Evolutionary conservation across 108 stramenopile genomes (phyloP).

Genomic region (Cyclotella cryptica): DNA sequence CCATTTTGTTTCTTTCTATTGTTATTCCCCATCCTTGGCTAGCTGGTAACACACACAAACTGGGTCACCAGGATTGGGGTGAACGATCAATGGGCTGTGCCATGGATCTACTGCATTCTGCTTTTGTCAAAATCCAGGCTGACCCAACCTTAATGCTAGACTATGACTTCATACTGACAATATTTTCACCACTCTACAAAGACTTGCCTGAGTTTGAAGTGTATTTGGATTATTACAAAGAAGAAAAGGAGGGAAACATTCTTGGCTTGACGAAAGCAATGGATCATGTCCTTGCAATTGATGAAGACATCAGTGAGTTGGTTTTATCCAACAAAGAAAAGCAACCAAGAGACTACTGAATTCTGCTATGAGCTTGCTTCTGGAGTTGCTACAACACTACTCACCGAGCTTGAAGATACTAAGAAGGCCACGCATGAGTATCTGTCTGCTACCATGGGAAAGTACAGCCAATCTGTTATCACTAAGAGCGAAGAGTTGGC

Average conservation of each 20-base stretch:
- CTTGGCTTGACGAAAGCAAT: background rate
- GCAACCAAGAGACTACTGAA: no score
- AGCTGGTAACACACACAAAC: constrained; percentile 32
- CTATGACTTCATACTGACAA: constrained; percentile 2
- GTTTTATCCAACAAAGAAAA: constrained; percentile 13
- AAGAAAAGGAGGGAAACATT: constrained; percentile 16
- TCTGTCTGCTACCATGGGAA: background rate
- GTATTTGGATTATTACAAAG: constrained; percentile 16
- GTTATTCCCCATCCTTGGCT: no score
- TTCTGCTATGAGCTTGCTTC: no score
- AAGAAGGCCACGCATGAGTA: background rate
- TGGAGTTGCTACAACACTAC: no score
- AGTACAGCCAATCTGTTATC: constrained; percentile 1
- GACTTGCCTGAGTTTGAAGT: constrained; percentile 15
- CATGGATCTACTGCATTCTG: constrained; percentile 6
- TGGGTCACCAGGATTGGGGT: constrained; percentile 20
- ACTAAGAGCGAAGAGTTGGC: constrained; percentile 5
- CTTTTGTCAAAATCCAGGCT: background rate
- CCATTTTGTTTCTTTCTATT: no score
- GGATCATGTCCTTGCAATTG: constrained; percentile 15
- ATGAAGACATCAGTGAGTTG: no score
- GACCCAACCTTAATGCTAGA: background rate
- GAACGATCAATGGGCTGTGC: constrained; percentile 15
- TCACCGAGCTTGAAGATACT: background rate
- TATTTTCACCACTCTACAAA: no score